phyloP scores from a whole-genome alignment of 73 alveolate species.

The Paramecium bursaria region DNA sequence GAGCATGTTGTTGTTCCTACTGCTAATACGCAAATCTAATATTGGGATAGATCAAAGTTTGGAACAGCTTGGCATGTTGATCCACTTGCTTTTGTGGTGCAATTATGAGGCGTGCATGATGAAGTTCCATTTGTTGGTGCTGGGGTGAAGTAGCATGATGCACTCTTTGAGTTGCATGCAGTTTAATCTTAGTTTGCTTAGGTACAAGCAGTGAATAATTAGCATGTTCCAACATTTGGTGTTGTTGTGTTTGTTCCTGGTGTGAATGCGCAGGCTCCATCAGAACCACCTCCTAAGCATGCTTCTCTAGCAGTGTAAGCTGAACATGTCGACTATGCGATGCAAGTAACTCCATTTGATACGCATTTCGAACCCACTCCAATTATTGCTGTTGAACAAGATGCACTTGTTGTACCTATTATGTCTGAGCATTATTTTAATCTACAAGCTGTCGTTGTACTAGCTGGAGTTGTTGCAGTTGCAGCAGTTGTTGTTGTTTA shows the following conservation, averaged over 20 bases:
- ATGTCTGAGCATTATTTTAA: constrained; percentile 21
- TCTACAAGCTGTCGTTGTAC: constrained; percentile 45
- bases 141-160: constrained; percentile 35
- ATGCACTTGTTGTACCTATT: constrained; percentile 5
- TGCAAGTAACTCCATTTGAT: constrained; percentile 42
- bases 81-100: constrained; percentile 1
- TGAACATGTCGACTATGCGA: constrained; percentile 5
- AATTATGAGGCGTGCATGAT: constrained; percentile 21
- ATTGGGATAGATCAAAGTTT: not conserved
- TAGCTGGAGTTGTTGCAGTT: constrained; percentile 4
- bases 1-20: too few relatives aligned
- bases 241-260: constrained; percentile 30
- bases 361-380: constrained; percentile 13
- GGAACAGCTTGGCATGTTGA: constrained; percentile 31
- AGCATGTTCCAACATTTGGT: not conserved
- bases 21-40: constrained; percentile 2
- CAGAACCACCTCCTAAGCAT: constrained; percentile 40
- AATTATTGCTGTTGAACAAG: not conserved
- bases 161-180: constrained; percentile 12
- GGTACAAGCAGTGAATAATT: constrained; percentile 6
- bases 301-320: not conserved
- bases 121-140: constrained; percentile 35
- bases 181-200: constrained; percentile 21
- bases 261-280: constrained; percentile 53
- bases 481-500: not conserved